Evolutionary conservation across 352 stramenopile species (phyloP).

Genomic region (Phytophthora pseudosyringae): DNA sequence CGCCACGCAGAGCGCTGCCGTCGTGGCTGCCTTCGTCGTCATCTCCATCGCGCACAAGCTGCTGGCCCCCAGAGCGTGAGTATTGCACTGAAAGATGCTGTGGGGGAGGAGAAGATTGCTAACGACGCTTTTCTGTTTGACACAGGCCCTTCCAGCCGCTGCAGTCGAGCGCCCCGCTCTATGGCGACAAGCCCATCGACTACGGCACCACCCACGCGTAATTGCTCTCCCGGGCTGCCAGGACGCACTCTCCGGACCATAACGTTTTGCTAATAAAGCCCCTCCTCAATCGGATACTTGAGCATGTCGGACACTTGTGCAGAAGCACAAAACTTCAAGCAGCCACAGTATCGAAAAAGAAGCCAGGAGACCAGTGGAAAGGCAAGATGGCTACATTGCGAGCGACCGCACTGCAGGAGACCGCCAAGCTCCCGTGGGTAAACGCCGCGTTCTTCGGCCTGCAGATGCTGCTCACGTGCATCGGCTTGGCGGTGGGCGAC

Average conservation of each 20-base stretch:
- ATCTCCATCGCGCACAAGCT: constrained; percentile 51
- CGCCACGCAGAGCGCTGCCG: constrained; percentile 59
- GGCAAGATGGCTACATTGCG: constrained; percentile 19
- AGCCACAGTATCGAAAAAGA: constrained; percentile 34
- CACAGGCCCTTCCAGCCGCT: constrained; percentile 26
- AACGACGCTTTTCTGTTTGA: constrained; percentile 7
- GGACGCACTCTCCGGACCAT: not conserved
- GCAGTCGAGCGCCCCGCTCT: constrained; percentile 44
- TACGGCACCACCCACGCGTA: constrained; percentile 50
- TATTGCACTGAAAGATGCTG: constrained; percentile 1
- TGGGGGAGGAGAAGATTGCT: not conserved
- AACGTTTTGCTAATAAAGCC: constrained; percentile 20
- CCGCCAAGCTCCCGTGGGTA: constrained; percentile 43
- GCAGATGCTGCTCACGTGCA: constrained; percentile 55
- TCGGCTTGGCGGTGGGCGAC: constrained; percentile 40
- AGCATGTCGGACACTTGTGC: not conserved
- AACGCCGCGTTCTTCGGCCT: constrained; percentile 64
- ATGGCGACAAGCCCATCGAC: constrained; percentile 50
- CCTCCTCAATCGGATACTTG: constrained; percentile 8
- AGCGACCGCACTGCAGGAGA: constrained; percentile 18
- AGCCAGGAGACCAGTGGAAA: not conserved
- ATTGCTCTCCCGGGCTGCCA: constrained; percentile 2
- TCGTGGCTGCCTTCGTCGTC: constrained; percentile 67
- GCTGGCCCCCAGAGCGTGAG: constrained; percentile 43
- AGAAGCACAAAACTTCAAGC: constrained; percentile 32